Conservation (phyloP, 2,329 filamentous ascomycete species). For the Acrocalymma vagum region DNA sequence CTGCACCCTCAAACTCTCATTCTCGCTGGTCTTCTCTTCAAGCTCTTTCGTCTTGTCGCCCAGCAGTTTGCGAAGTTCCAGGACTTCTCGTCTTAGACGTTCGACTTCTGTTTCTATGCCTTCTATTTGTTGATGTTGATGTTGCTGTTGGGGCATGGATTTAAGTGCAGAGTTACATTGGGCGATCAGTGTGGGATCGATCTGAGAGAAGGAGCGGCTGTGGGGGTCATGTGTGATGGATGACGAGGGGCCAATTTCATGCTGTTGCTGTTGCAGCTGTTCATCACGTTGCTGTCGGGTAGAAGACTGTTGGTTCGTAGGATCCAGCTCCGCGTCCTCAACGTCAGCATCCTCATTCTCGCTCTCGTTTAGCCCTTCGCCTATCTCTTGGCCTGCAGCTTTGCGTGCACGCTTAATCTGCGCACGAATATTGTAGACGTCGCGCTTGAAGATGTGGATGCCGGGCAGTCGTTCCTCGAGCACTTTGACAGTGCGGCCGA, state of each 20-base stretch:
- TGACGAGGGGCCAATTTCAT: not conserved
- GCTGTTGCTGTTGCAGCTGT: not conserved
- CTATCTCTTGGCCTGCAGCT: constrained; percentile 35
- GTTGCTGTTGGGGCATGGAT: constrained; percentile 21
- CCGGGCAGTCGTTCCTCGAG: constrained; percentile 38
- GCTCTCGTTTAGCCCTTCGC: constrained; percentile 27
- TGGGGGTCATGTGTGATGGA: not conserved
- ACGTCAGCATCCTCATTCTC: constrained; percentile 17
- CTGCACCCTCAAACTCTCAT: constrained; percentile 33
- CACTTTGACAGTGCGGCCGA: constrained; percentile 40
- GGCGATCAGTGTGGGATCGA: constrained; percentile 31
- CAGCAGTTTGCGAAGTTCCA: constrained; percentile 27
- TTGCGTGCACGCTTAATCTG: constrained; percentile 42
- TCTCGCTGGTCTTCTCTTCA: constrained; percentile 35
- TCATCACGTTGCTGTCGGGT: constrained; percentile 2
- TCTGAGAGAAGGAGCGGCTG: constrained; percentile 11
- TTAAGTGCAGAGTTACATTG: constrained; percentile 24
- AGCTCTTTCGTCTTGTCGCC: constrained; percentile 31
- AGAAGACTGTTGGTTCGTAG: no score
- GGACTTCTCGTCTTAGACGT: constrained; percentile 29
- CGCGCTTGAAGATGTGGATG: constrained; percentile 46
- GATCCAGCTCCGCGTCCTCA: constrained; percentile 9
- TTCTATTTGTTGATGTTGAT: not conserved
- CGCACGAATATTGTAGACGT: constrained; percentile 46
- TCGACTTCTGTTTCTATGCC: constrained; percentile 22